Evolutionary conservation across 192 early-diverging fungal genomes (phyloP).

Genomic region (Coemansia sp.): DNA sequence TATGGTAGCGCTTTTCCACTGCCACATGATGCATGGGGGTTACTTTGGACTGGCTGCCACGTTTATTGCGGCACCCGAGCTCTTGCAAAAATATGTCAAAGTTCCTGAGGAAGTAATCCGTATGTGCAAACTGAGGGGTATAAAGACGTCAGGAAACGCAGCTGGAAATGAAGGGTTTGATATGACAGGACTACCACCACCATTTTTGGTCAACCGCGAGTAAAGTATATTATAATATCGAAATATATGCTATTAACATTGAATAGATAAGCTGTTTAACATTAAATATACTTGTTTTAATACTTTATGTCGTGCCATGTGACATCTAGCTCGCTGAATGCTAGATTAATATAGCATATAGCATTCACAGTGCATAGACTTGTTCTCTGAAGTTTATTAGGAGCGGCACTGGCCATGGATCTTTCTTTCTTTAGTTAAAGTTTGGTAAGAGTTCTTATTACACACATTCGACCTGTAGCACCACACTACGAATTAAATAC

Average conservation of each 20-base stretch:
- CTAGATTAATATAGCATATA: too few species aligned
- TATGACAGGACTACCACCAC: neutral
- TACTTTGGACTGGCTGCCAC: neutral
- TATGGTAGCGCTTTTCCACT: neutral
- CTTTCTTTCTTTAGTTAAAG: too few species aligned
- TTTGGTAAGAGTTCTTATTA: too few species aligned
- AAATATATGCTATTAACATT: too few species aligned
- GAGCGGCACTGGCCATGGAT: too few species aligned
- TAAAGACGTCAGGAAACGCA: neutral
- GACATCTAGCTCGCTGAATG: too few species aligned
- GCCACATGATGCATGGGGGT: neutral
- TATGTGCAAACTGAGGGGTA: neutral
- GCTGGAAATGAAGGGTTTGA: conserved; percentile 2
- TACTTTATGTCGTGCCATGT: too few species aligned
- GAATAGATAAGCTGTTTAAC: neutral
- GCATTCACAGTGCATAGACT: too few species aligned
- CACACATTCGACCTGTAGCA: too few species aligned
- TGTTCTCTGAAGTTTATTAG: too few species aligned
- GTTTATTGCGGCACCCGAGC: conserved; percentile 2
- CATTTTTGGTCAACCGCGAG: neutral
- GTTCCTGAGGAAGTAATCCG: neutral
- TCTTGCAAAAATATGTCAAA: neutral
- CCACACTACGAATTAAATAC: conserved; percentile 3
- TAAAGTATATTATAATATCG: neutral
- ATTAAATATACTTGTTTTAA: neutral